Conservation (phyloP, 768 basidiomycete species). For the Tylopilus sp. region DNA sequence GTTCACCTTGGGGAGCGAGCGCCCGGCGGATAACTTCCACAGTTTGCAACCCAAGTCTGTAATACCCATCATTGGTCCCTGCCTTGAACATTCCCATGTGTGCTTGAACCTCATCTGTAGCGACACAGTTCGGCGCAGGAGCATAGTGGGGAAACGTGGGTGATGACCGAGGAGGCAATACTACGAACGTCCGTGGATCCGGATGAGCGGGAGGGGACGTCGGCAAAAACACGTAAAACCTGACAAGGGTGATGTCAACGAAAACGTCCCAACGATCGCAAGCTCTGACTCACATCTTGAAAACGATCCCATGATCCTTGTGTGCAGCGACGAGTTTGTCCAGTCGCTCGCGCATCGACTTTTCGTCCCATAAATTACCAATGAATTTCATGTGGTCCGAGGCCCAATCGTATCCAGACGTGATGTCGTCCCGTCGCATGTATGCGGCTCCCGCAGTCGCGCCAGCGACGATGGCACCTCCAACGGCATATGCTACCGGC, state of each 20-base stretch:
- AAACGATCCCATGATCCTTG: constrained; percentile 58
- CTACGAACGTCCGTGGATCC: constrained; percentile 68
- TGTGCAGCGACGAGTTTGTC: constrained; percentile 60
- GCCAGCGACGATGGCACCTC: constrained; percentile 73
- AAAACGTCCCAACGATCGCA: background rate
- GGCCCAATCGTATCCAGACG: constrained; percentile 67
- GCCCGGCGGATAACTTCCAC: constrained; percentile 62
- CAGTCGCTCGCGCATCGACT: constrained; percentile 55
- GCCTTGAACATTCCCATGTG: constrained; percentile 88
- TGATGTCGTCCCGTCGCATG: constrained; percentile 73
- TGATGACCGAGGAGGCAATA: constrained; percentile 58
- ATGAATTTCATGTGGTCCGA: constrained; percentile 91
- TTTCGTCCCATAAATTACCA: constrained; percentile 80
- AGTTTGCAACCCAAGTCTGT: constrained; percentile 71
- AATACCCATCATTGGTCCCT: constrained; percentile 85
- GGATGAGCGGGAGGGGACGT: constrained; percentile 56
- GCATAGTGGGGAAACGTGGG: constrained; percentile 53
- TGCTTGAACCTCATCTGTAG: constrained; percentile 74
- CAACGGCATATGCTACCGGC: constrained; percentile 66
- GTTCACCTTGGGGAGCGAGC: constrained; percentile 22
- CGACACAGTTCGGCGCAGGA: constrained; percentile 62
- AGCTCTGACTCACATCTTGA: constrained; percentile 58
- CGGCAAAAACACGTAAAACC: constrained; percentile 80
- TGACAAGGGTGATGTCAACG: constrained; percentile 28
- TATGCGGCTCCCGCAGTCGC: constrained; percentile 85